Evolutionary conservation across 176 grass and related monocot species (phyloP).

Genomic region (Alopecurus myosuroides): DNA sequence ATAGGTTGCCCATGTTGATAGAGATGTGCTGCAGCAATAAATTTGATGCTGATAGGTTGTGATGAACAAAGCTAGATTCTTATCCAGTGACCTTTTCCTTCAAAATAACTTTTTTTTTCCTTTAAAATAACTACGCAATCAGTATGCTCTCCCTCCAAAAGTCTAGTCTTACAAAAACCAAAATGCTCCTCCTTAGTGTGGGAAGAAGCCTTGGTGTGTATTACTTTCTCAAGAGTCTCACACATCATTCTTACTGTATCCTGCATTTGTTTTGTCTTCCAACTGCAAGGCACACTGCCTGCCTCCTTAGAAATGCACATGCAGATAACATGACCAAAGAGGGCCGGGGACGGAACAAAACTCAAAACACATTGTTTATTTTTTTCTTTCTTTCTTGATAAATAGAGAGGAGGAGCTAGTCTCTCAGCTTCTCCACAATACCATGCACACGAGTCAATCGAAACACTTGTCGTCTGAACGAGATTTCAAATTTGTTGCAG

Average conservation of each 20-base stretch:
- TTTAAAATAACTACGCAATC: not conserved
- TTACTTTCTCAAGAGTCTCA: too few relatives aligned
- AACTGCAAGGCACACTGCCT: not conserved
- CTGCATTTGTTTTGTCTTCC: not conserved
- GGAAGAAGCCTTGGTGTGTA: not conserved
- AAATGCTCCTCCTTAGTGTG: not conserved
- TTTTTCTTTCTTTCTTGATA: not conserved
- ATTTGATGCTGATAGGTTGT: not conserved
- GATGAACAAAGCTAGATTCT: not conserved
- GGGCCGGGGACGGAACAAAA: not conserved
- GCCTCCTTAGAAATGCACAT: not conserved
- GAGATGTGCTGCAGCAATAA: not conserved
- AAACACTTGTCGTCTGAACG: not conserved
- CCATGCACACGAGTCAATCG: not conserved
- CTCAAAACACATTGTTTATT: not conserved
- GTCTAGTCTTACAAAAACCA: not conserved
- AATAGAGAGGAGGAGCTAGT: not conserved
- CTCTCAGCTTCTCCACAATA: not conserved
- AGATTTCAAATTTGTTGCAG: constrained; percentile 27
- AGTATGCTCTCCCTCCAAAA: not conserved
- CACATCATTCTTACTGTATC: not conserved
- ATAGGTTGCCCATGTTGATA: not conserved
- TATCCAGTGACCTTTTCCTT: not conserved
- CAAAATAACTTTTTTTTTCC: too few relatives aligned
- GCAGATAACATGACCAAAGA: not conserved